Percentiles rank a stretch among this genome's conserved stretches.
Conservation (phyloP, 257 asterid genomes). For the Capsicum rhomboideum region DNA sequence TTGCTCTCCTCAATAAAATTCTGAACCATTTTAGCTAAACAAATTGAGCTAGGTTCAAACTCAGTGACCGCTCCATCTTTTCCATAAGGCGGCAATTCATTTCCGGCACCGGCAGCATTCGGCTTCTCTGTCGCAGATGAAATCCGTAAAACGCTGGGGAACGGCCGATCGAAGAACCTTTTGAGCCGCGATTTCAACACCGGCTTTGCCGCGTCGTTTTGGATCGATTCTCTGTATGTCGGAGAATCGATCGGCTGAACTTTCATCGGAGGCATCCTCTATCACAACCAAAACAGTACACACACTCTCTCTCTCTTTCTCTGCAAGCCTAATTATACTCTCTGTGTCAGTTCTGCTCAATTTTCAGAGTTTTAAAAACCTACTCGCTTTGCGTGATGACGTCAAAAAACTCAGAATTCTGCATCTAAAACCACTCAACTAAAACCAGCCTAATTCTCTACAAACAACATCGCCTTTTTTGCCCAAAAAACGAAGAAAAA, state of each 20-base stretch:
- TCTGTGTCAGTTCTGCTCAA: background rate
- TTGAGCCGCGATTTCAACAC: conserved; percentile 61
- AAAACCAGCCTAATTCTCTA: background rate
- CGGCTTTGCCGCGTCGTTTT: conserved; percentile 40
- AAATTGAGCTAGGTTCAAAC: conserved; percentile 86
- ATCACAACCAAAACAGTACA: background rate
- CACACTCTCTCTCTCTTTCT: conserved; percentile 6
- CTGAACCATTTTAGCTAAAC: conserved; percentile 81
- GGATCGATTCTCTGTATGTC: conserved; percentile 25
- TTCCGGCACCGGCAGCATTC: conserved; percentile 24
- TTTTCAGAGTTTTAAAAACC: background rate
- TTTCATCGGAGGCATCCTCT: conserved; percentile 48
- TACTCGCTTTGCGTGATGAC: background rate
- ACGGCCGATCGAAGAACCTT: conserved; percentile 87
- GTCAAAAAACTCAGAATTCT: conserved; percentile 1
- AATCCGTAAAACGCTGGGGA: conserved; percentile 49
- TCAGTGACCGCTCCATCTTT: conserved; percentile 37
- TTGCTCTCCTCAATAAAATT: conserved; percentile 65
- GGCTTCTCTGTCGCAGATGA: conserved; percentile 47
- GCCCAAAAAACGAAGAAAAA: background rate
- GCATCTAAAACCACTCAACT: background rate
- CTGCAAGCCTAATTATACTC: background rate
- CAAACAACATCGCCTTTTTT: background rate
- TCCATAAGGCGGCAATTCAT: conserved; percentile 1
- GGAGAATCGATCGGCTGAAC: conserved; percentile 72